Conservation (phyloP, 2,329 filamentous ascomycete species). For the Colletotrichum endophyticum region DNA sequence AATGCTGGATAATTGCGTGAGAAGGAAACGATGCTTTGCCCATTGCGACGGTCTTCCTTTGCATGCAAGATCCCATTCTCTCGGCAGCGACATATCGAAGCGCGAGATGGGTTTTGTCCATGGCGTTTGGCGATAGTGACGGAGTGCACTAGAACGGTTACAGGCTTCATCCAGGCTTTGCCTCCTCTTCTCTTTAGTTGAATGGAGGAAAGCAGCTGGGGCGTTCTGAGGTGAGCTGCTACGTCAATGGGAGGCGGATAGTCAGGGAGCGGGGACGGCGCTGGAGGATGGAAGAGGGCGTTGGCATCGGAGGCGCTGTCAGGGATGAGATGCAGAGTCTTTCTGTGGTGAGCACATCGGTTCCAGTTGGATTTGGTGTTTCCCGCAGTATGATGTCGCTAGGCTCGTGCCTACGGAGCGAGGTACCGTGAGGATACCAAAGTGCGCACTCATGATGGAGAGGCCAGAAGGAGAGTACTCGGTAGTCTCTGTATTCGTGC, state of each 20-base stretch:
- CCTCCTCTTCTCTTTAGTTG: background rate
- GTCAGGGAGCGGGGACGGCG: background rate
- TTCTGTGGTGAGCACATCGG: background rate
- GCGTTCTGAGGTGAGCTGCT: background rate
- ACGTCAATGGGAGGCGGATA: background rate
- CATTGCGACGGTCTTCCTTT: background rate
- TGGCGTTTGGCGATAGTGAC: background rate
- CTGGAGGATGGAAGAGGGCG: background rate
- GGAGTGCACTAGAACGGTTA: background rate
- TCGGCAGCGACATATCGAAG: background rate
- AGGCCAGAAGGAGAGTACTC: background rate
- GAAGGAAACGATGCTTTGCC: background rate
- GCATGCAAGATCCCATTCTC: background rate
- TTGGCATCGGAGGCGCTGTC: background rate
- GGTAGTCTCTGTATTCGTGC: background rate
- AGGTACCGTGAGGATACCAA: background rate
- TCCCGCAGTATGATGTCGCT: background rate
- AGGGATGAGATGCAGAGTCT: background rate
- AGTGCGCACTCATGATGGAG: background rate
- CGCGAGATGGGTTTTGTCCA: background rate
- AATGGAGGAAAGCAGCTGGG: background rate
- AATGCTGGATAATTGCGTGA: background rate
- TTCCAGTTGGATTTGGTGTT: background rate
- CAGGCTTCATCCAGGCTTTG: background rate
- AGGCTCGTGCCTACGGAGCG: background rate